phyloP scores from a whole-genome alignment of 2,329 filamentous ascomycete species.

The Cladosporium oxysporum region DNA sequence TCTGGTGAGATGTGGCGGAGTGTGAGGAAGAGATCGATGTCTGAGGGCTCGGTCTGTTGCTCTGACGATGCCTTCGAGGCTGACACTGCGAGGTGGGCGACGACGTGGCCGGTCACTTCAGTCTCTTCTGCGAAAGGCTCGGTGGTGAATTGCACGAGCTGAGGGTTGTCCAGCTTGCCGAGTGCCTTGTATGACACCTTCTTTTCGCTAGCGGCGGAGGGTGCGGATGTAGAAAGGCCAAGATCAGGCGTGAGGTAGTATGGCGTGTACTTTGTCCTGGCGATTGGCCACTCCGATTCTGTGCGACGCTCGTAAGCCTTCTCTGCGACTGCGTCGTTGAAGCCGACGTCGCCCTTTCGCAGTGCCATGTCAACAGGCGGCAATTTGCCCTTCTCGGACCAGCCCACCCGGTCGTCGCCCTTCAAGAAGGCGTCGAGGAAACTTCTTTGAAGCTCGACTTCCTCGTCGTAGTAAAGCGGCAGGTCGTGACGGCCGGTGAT shows the following conservation, averaged over 20 bases:
- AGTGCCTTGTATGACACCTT: constrained; percentile 58
- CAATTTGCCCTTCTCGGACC: constrained; percentile 59
- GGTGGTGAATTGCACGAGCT: constrained; percentile 60
- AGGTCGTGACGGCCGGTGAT: constrained; percentile 71
- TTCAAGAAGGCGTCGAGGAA: constrained; percentile 74
- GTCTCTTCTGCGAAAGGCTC: constrained; percentile 61
- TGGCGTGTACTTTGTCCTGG: constrained; percentile 63
- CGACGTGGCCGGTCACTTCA: constrained; percentile 69
- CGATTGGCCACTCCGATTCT: constrained; percentile 68
- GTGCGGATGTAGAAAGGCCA: constrained; percentile 36
- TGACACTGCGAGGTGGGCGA: constrained; percentile 66
- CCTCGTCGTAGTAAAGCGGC: constrained; percentile 70
- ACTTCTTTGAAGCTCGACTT: constrained; percentile 66
- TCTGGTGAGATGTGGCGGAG: constrained; percentile 58
- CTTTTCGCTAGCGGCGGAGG: constrained; percentile 2
- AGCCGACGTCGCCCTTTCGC: constrained; percentile 66
- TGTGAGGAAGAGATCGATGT: constrained; percentile 66
- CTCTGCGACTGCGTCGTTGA: constrained; percentile 65
- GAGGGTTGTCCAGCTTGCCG: constrained; percentile 54
- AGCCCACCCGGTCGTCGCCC: constrained; percentile 63
- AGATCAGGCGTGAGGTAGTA: constrained; percentile 58
- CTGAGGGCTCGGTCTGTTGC: constrained; percentile 43
- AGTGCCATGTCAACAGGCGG: constrained; percentile 63
- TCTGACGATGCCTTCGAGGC: constrained; percentile 22
- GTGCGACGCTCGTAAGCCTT: constrained; percentile 55